Evolutionary conservation across 2,329 filamentous ascomycete genomes (phyloP).

Genomic region (Magnaporthiopsis rhizophila): DNA sequence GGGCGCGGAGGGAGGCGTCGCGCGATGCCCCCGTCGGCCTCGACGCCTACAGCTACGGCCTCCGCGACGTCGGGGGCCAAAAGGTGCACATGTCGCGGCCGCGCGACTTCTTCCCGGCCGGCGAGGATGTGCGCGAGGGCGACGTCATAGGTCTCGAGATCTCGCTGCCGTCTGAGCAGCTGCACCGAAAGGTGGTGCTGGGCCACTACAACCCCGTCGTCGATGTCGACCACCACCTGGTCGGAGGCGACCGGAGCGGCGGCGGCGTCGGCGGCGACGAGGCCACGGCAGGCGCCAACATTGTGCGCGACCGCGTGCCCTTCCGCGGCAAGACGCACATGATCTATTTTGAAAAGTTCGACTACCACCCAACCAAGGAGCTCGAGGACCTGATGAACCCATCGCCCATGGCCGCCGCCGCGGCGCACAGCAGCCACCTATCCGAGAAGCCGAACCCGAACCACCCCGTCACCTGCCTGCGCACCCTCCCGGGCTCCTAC

Average conservation of each 20-base stretch:
- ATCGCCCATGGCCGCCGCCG: slow-evolving; percentile 39
- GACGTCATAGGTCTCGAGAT: slow-evolving; percentile 95
- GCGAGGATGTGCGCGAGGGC: slow-evolving; percentile 74
- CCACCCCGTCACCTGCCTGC: slow-evolving; percentile 65
- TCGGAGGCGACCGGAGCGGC: slow-evolving; percentile 32
- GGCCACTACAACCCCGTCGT: slow-evolving; percentile 83
- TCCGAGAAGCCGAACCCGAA: slow-evolving; percentile 58
- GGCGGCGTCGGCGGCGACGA: not conserved
- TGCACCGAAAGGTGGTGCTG: slow-evolving; percentile 83
- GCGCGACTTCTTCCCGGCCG: slow-evolving; percentile 77
- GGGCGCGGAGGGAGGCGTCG: slow-evolving; percentile 71
- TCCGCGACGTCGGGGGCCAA: slow-evolving; percentile 83
- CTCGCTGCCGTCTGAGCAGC: slow-evolving; percentile 71
- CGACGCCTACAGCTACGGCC: slow-evolving; percentile 87
- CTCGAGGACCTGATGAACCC: slow-evolving; percentile 78
- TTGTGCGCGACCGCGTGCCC: slow-evolving; percentile 90
- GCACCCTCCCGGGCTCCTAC: slow-evolving; percentile 76
- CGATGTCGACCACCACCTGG: slow-evolving; percentile 56
- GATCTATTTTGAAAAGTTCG: slow-evolving; percentile 84
- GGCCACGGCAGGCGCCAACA: slow-evolving; percentile 50
- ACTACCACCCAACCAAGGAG: slow-evolving; percentile 81
- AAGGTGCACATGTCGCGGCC: slow-evolving; percentile 90
- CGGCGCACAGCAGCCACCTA: slow-evolving; percentile 25
- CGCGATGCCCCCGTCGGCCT: slow-evolving; percentile 79
- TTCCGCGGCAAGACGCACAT: slow-evolving; percentile 86